Evolutionary conservation across 2,329 filamentous ascomycete species (phyloP).

Genomic region (Neonectria neomacrospora): DNA sequence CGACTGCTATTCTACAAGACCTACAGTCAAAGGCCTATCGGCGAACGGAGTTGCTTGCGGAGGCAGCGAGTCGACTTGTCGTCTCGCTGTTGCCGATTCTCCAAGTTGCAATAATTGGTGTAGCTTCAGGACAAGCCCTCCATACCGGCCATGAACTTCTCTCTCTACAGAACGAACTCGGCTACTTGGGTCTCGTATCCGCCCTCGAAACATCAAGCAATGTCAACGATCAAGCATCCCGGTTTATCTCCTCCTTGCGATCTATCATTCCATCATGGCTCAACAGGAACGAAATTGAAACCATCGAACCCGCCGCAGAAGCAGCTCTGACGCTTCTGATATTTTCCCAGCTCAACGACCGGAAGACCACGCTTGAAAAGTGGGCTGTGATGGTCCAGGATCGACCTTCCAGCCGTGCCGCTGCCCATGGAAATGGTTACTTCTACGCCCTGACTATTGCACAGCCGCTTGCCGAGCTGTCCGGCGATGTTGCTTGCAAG

Average conservation of each 20-base stretch:
- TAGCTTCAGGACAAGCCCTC: constrained; percentile 19
- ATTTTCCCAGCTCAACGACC: constrained; percentile 52
- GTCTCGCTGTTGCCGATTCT: constrained; percentile 62
- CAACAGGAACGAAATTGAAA: constrained; percentile 61
- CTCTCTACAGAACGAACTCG: constrained; percentile 32
- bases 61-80: constrained; percentile 69
- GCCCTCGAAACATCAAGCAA: constrained; percentile 28
- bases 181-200: constrained; percentile 39
- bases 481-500: constrained; percentile 51
- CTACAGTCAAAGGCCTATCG: constrained; percentile 59
- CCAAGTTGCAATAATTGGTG: constrained; percentile 49
- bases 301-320: constrained; percentile 60
- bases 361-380: constrained; percentile 53
- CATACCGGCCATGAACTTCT: constrained; percentile 42
- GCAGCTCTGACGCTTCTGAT: constrained; percentile 63
- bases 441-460: constrained; percentile 65
- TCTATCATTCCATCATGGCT: constrained; percentile 59
- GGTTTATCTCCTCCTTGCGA: constrained; percentile 43
- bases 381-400: constrained; percentile 60
- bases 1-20: constrained; percentile 54
- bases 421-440: constrained; percentile 59
- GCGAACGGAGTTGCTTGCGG: constrained; percentile 72
- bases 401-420: constrained; percentile 48
- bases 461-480: constrained; percentile 53
- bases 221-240: constrained; percentile 24